Conservation (phyloP, 305 asterid species). For the Lippia alba region DNA sequence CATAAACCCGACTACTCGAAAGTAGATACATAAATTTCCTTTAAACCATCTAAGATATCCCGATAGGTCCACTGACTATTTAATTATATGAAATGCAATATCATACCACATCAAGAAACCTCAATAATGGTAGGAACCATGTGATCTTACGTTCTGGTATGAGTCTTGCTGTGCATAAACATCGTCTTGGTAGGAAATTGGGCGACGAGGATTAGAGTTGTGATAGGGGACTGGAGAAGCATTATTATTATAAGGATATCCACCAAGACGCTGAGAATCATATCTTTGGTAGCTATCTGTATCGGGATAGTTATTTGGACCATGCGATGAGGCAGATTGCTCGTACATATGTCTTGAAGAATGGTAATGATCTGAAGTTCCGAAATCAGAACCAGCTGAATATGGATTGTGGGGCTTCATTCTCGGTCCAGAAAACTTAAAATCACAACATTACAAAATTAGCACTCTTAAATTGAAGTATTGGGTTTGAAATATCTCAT, state of each 20-base stretch:
- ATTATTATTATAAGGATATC: conserved; percentile 30
- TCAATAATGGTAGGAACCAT: conserved; percentile 59
- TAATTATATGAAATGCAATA: conserved; percentile 20
- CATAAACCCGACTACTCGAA: not conserved
- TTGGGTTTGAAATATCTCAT: no score
- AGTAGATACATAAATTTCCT: conserved; percentile 5
- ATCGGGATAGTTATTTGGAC: conserved; percentile 38
- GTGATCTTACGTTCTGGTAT: conserved; percentile 46
- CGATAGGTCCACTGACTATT: conserved; percentile 6
- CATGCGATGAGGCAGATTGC: conserved; percentile 43
- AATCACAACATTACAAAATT: conserved; percentile 14
- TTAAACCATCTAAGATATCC: conserved; percentile 3
- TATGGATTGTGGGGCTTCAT: conserved; percentile 49
- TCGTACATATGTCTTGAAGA: conserved; percentile 42
- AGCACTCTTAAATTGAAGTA: no score
- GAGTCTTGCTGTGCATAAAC: conserved; percentile 43
- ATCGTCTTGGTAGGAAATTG: conserved; percentile 44
- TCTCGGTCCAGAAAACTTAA: conserved; percentile 55
- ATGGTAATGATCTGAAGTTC: conserved; percentile 45
- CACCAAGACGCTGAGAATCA: conserved; percentile 40
- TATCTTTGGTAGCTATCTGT: conserved; percentile 45
- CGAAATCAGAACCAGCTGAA: conserved; percentile 46
- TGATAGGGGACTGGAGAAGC: conserved; percentile 54
- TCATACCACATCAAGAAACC: conserved; percentile 28
- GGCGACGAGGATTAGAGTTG: conserved; percentile 46